Evolutionary conservation across 2,329 filamentous ascomycete species (phyloP).

Genomic region (Tolypocladium pustulatum): DNA sequence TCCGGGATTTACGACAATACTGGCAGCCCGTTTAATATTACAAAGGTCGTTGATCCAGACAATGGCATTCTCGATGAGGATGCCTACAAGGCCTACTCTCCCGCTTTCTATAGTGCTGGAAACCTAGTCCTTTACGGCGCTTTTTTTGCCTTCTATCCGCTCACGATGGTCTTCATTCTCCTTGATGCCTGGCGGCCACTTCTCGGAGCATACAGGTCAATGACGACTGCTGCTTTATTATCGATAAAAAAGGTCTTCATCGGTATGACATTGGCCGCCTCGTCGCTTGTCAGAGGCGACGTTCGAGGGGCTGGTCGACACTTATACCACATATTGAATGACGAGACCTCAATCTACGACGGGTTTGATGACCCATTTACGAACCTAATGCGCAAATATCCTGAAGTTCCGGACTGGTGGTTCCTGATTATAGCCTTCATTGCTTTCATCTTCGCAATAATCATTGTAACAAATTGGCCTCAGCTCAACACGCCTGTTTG

Average conservation of each 20-base stretch:
- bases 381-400: conserved; percentile 30
- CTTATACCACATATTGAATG: conserved; percentile 21
- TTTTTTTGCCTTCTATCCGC: conserved; percentile 21
- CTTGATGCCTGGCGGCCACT: conserved; percentile 23
- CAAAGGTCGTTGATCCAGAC: conserved; percentile 28
- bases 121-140: conserved; percentile 19
- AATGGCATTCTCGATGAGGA: conserved; percentile 19
- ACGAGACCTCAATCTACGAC: conserved; percentile 28
- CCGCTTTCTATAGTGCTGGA: conserved; percentile 21
- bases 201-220: conserved; percentile 19
- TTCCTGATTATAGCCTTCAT: conserved; percentile 12
- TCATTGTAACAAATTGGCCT: conserved; percentile 17
- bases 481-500: conserved; percentile 17
- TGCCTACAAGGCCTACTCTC: conserved; percentile 24
- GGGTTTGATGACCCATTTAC: conserved; percentile 31
- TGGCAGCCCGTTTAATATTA: conserved; percentile 27
- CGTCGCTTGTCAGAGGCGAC: conserved; percentile 19
- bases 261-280: conserved; percentile 15
- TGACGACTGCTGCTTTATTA: conserved; percentile 10
- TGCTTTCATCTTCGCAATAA: conserved; percentile 21
- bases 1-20: conserved; percentile 34
- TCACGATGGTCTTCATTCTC: conserved; percentile 23
- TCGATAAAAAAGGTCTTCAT: conserved; percentile 4
- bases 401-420: conserved; percentile 40
- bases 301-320: conserved; percentile 16